Base-by-base conservation (phyloP, 306 rosid species). In the Glycyrrhiza uralensis region DNA sequence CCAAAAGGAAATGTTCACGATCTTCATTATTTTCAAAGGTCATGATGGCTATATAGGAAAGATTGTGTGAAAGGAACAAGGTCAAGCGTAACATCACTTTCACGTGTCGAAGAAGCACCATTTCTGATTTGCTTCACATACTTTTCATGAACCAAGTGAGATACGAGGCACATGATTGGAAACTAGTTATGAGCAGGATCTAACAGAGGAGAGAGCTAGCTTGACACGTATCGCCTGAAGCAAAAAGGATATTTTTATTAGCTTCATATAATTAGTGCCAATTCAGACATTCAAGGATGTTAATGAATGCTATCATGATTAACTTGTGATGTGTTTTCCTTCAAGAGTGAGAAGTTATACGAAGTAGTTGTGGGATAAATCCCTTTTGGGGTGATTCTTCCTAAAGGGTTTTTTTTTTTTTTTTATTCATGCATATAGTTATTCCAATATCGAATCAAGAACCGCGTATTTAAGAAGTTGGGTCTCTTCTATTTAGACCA, bases 61-160 rank as follows among this genome's bases (percentile, higher is more conserved):
- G 26, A 63, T 69, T 45, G 60, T 78, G 66, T 72, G 80, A 78
- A 82, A 62, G 67, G 42, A 74, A 82, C 74, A 7, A 12, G 28
- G 20, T 49, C 66, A 32, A 57, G 54, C 52, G 60, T 58, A 38
- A 64, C 44, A 55, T 74, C 78, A 15, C 75, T 71, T 62, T 85
- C 83, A 36, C 77, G 69, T 44, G 52, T 9, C 42, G 41, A 42
- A 54, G 13, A 64, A 74, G 80, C 78, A 61, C 44, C 47, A 71
- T 59, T 56, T 45, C 18, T 10, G n/a, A n/a, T n/a, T 42, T 59
- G 13, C 46, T 73, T 51, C 24, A 44, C 22, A 35, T 45, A 39
- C 14, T 79, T 15, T 28, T 66, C 35, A 26, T 9, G 24, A 26
- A 32, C 46, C n/a, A 28, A 12, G 50, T 30, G 42, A 55, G 7